A percentile compares a stretch with the other conserved stretches of the same genome.
phyloP scores from a whole-genome alignment of 208 protist species.

The Sergeia podlipaevii region DNA sequence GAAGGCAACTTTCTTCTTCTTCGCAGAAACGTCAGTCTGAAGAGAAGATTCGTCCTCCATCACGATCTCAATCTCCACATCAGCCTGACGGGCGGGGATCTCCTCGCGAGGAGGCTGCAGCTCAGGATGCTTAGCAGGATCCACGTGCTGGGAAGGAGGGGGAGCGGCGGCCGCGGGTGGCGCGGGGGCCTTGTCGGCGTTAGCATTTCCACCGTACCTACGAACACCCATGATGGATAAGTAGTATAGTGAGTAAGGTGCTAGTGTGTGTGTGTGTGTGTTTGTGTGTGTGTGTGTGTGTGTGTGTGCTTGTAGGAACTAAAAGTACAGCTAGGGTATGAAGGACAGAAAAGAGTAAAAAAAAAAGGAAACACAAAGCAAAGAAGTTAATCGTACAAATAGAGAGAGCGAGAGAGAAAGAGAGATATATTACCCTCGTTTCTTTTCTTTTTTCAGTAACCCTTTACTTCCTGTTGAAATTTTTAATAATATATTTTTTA shows the following conservation, averaged over 20 bases:
- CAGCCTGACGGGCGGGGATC: too few species aligned
- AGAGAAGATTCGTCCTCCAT: neutral
- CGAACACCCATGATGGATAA: conserved; percentile 11
- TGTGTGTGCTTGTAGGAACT: neutral
- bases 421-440: neutral
- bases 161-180: neutral
- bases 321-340: neutral
- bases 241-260: conserved; percentile 5
- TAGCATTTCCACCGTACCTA: neutral
- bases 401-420: neutral
- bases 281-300: neutral
- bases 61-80: conserved; percentile 8
- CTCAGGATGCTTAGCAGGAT: neutral
- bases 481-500: too few species aligned
- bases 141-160: neutral
- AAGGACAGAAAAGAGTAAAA: conserved; percentile 1
- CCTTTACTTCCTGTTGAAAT: too few species aligned
- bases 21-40: too few species aligned
- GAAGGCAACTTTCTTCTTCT: conserved; percentile 1
- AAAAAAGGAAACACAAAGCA: neutral
- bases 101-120: too few species aligned
- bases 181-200: neutral
- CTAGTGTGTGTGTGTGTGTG: neutral
- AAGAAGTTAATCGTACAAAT: neutral
- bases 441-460: too few species aligned